Conservation (phyloP, 2,329 filamentous ascomycete genomes). For the Cucurbitaria berberidis region DNA sequence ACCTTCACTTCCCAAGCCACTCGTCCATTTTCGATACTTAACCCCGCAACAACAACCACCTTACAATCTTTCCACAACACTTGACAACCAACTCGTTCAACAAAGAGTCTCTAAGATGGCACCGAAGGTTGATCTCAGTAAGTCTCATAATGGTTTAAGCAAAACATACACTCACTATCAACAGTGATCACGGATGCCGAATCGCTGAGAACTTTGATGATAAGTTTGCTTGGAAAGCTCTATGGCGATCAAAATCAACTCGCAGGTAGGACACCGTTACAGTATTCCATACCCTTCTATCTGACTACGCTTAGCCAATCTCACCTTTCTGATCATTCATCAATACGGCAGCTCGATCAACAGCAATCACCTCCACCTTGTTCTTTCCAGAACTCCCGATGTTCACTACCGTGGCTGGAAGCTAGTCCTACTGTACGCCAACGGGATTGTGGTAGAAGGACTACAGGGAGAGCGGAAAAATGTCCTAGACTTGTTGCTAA, state of each 20-base stretch:
- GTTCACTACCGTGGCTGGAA: too few species aligned
- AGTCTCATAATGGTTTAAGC: neutral
- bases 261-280: neutral
- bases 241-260: neutral
- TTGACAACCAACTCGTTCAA: neutral
- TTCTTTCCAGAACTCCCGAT: too few species aligned
- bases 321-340: too few species aligned
- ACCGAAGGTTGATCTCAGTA: neutral
- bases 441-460: neutral
- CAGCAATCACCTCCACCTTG: neutral
- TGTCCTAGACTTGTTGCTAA: neutral
- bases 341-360: too few species aligned
- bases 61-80: neutral
- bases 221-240: neutral
- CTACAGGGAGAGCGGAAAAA: neutral
- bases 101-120: neutral
- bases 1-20: neutral
- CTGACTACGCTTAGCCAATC: neutral
- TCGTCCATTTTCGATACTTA: neutral
- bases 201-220: neutral
- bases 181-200: neutral
- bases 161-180: neutral
- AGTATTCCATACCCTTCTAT: neutral
- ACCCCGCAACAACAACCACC: neutral
- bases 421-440: neutral